phyloP scores from a whole-genome alignment of 345 rosid genomes.

The Toxicodendron radicans region DNA sequence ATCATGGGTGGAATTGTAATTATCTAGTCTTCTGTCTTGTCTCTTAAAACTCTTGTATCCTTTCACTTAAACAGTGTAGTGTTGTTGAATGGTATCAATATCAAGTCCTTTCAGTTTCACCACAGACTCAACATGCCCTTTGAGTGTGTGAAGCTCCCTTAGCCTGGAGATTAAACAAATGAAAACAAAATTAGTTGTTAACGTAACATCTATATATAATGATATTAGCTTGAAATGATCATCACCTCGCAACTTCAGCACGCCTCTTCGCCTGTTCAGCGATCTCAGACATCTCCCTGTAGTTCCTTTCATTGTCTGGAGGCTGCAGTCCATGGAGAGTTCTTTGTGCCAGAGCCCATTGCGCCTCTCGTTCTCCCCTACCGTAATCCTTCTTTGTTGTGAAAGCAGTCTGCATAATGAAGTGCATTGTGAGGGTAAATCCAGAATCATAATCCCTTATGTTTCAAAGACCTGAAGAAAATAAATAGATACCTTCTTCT shows the following conservation, averaged over 20 bases:
- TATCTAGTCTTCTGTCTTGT: background rate
- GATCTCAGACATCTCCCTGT: slow-evolving; percentile 72
- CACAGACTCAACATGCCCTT: slow-evolving; percentile 92
- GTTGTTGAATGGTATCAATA: slow-evolving; percentile 83
- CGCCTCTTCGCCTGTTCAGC: slow-evolving; percentile 93
- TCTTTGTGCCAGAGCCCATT: slow-evolving; percentile 86
- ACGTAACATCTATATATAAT: background rate
- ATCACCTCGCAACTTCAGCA: slow-evolving; percentile 88
- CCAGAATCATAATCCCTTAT: background rate
- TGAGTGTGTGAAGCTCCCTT: slow-evolving; percentile 85
- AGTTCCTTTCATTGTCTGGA: slow-evolving; percentile 54
- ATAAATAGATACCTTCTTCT: slow-evolving; percentile 59
- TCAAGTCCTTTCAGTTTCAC: slow-evolving; percentile 94
- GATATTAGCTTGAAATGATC: background rate
- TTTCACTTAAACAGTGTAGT: slow-evolving; percentile 69
- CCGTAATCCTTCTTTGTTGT: slow-evolving; percentile 88
- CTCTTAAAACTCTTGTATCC: background rate
- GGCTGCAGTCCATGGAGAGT: slow-evolving; percentile 79
- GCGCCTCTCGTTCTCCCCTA: slow-evolving; percentile 82
- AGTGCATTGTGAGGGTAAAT: background rate
- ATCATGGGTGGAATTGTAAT: background rate
- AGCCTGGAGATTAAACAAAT: slow-evolving; percentile 41
- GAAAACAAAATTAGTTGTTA: background rate
- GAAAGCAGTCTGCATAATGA: slow-evolving; percentile 69
- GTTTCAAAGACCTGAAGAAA: background rate